Evolutionary conservation across 2,329 filamentous ascomycete species (phyloP), one percentile per base, ranked within the genome.

Genomic region (Saccharata proteae): DNA sequence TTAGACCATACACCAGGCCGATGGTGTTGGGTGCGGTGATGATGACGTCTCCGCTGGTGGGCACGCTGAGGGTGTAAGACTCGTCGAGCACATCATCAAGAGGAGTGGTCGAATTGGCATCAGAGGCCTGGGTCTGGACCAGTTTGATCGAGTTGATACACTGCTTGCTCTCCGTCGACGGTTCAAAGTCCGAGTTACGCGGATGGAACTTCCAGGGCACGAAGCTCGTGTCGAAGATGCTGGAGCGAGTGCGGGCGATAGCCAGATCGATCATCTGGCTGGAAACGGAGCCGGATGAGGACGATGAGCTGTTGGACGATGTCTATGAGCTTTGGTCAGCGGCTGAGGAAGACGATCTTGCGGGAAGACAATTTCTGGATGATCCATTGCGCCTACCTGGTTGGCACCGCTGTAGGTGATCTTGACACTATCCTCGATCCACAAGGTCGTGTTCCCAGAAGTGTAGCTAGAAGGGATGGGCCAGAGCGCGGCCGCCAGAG

Each of bases 181-280:
- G 81, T 53, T 88, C 80, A 40, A 73, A 79, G 23, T 69, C 47
- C 34, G 69, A 65, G 42, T 74, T 65, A 19, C 77, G 70, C 15
- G 69, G 65, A 40, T 79, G 68, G 34, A 90, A 70, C 58, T 77
- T 84, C 81, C 81, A 90, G 0, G 83, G 82, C 11, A 83, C 69
- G 39, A 86, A 74, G 43, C 71, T 74, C 36, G 77, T 61, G 16
- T 69, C 57, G 54, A 85, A 80, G 34, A 88, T 72, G 35, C 67
- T 70, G 15, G 65, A 54, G 40, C 76, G 59, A 7, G 77, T 65
- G 27, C 78, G 68, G 14, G 58, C 42, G 18, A 69, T 58, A 6
- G 65, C 64, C 34, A 53, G 57, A 14, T 58, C 47, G 11, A 69
- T 42, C 8, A 68, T 59, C 54, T 70, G 55, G 38, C 72, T 68